Conservation (phyloP, 176 grass and related monocot species). For the Hsuehochloa calcarea region DNA sequence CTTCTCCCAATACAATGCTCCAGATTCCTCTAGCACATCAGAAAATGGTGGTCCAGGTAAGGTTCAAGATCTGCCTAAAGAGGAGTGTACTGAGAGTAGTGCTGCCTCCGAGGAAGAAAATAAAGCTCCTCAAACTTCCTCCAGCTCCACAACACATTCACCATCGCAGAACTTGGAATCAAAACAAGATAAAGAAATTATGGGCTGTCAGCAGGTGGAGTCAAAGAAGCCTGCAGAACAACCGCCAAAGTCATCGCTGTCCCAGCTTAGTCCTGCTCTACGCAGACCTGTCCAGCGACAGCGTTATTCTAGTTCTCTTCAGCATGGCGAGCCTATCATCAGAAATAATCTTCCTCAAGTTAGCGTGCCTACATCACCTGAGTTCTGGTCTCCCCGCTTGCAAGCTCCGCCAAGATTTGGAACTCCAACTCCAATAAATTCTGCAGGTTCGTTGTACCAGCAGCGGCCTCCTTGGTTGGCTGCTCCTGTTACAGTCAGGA, state of each 20-base stretch:
- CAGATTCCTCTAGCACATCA: constrained; percentile 15
- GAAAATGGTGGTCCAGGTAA: not conserved
- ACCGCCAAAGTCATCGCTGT: not conserved
- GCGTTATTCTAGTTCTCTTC: constrained; percentile 12
- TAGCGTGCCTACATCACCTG: not conserved
- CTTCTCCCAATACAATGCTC: constrained; percentile 27
- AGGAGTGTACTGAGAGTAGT: not conserved
- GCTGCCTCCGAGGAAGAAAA: constrained; percentile 19
- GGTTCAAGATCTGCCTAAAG: constrained; percentile 18
- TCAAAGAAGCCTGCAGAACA: constrained; percentile 23
- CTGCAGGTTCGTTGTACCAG: constrained; percentile 7
- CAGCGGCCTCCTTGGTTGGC: constrained; percentile 45
- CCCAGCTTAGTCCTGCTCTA: constrained; percentile 10
- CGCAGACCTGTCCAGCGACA: not conserved
- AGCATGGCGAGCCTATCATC: not conserved
- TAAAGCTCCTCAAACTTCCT: not conserved
- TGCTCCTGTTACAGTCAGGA: constrained; percentile 51
- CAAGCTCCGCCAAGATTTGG: constrained; percentile 13
- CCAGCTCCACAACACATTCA: constrained; percentile 3
- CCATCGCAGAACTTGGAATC: not conserved
- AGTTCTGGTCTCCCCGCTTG: not conserved
- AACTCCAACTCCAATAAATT: not conserved
- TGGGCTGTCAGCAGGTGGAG: constrained; percentile 8
- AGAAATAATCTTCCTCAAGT: constrained; percentile 26
- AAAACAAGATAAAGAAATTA: not conserved